Evolutionary conservation across 1,139 yeast genomes (phyloP), one percentile per base, ranked within the genome.

Genomic region (Taphrina confusa): DNA sequence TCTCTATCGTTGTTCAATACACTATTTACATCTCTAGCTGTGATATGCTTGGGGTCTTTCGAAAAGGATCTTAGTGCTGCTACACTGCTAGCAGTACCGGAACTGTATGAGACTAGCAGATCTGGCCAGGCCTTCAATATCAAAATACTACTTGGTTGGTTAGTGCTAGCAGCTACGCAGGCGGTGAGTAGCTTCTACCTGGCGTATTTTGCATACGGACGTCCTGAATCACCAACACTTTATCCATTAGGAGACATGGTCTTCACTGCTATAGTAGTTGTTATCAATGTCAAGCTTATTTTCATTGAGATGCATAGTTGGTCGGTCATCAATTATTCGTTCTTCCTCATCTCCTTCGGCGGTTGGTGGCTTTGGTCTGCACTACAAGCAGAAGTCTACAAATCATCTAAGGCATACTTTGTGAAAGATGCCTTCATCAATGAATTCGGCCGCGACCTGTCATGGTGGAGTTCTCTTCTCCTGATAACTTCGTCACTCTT

Each of bases 1-100:
- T 91, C 97, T 0, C 77, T 92, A 65, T 87, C 97, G 0, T 90
- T 94, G 97, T 94, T 87, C 75, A 94, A 92, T 71, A 92, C 98
- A 0, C 78, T 94, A 65, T 94, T 94, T 74, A 92, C 98, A 0
- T 88, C 97, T 0, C 76, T 94, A 57, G 92, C 97, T 0, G 98
- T 92, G 1, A 71, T 92, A 50, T 87, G 95, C 68, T 78, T 94
- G 59, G 99, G 99, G n/a, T 87, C 91, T 82, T 86, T 92, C 73
- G 97, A 92, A 68, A 86, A 85, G 69, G 99, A 94, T 69, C 77
- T 94, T 70, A 80, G 83, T 60, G 95, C 97, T 0, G 82, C 95
- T 1, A 92, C 98, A 0, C 76, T 92, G 60, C 72, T 92, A 60
- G 95, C 97, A 0, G 87, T 90, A 1, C 99, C 99, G 0, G 97